phyloP scores from a whole-genome alignment of 352 stramenopile genomes.

The Phytopythium montanum region DNA sequence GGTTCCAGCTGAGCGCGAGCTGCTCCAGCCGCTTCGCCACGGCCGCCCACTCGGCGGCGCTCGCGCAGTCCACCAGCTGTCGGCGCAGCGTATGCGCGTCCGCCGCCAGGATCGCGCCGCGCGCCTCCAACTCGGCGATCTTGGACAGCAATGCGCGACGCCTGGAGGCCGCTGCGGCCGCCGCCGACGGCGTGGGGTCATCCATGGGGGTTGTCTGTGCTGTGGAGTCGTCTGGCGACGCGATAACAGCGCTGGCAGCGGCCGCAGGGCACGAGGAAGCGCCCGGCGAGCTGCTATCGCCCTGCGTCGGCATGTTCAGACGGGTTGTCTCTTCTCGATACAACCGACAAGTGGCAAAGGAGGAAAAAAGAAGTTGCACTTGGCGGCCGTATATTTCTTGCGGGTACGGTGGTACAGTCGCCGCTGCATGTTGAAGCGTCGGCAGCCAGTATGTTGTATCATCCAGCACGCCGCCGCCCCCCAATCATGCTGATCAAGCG shows the following conservation, averaged over 20 bases:
- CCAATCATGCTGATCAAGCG: background rate
- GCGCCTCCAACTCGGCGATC: constrained; percentile 49
- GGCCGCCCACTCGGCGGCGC: constrained; percentile 41
- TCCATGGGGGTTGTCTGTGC: background rate
- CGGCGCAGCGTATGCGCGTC: constrained; percentile 65
- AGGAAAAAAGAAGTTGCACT: background rate
- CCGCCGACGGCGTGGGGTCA: background rate
- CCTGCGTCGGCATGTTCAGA: background rate
- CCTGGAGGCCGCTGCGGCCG: constrained; percentile 4
- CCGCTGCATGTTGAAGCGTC: background rate
- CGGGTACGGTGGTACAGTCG: background rate
- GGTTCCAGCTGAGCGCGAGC: constrained; percentile 65
- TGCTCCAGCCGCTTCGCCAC: constrained; percentile 58
- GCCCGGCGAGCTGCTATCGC: background rate
- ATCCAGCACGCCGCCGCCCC: too few species aligned
- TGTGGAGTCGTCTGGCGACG: background rate
- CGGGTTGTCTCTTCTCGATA: constrained; percentile 1
- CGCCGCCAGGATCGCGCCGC: constrained; percentile 46
- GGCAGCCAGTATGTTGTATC: background rate
- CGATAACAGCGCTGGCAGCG: background rate
- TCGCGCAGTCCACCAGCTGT: constrained; percentile 61
- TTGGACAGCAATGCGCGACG: constrained; percentile 39
- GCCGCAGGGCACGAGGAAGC: background rate
- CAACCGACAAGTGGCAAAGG: background rate
- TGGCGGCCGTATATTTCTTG: background rate